Evolutionary conservation across 306 rosid species (phyloP).

Genomic region (Castanospermum australe): DNA sequence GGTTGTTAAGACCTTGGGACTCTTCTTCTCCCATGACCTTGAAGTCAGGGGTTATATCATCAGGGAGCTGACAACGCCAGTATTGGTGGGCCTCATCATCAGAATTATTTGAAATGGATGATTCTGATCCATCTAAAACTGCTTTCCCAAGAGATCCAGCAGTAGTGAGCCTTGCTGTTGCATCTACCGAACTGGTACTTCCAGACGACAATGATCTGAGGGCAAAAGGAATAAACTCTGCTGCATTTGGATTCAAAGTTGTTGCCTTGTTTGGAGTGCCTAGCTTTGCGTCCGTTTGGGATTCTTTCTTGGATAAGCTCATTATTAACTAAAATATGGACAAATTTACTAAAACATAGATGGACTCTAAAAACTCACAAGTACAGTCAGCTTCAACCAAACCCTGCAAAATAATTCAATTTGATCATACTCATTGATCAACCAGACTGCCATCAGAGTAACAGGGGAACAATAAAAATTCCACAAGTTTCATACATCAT

Average conservation of each 20-base stretch:
- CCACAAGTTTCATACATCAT: background rate
- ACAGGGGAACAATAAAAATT: background rate
- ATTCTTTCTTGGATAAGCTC: conserved; percentile 78
- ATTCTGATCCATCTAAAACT: conserved; percentile 79
- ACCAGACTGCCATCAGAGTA: background rate
- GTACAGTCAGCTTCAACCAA: conserved; percentile 65
- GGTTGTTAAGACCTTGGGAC: conserved; percentile 58
- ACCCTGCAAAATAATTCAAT: conserved; percentile 60
- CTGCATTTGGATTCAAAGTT: conserved; percentile 89
- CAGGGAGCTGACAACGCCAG: conserved; percentile 97
- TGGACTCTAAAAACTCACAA: background rate
- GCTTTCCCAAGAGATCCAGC: conserved; percentile 76
- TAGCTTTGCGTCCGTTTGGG: conserved; percentile 48
- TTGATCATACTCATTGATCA: conserved; percentile 1
- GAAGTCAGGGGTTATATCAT: conserved; percentile 96
- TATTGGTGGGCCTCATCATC: conserved; percentile 92
- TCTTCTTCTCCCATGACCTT: conserved; percentile 85
- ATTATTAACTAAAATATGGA: conserved; percentile 56
- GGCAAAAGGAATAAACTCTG: conserved; percentile 83
- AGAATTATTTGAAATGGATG: conserved; percentile 76
- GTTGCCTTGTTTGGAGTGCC: conserved; percentile 57
- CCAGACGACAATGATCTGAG: conserved; percentile 76
- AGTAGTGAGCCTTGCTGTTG: conserved; percentile 41
- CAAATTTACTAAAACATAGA: conserved; percentile 22
- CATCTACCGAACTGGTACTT: conserved; percentile 58